phyloP scores from a whole-genome alignment of 495 filamentous ascomycete genomes.

The Penicillium fimorum region DNA sequence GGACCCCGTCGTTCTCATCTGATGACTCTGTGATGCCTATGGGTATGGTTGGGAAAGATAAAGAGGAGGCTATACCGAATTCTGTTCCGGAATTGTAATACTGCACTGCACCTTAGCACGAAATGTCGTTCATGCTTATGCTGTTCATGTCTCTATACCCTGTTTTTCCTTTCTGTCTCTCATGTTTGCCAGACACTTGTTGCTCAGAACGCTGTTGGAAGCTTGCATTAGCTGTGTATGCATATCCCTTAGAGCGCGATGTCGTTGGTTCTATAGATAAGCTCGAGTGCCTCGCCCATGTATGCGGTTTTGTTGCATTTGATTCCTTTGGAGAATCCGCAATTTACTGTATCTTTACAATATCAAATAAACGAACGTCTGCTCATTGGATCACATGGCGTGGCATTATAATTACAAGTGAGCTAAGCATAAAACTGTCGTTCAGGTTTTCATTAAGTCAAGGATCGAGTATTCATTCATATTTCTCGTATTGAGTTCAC shows the following conservation, averaged over 20 bases:
- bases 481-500: constrained; percentile 19
- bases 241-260: not conserved
- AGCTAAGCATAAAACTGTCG: not conserved
- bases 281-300: not conserved
- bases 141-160: constrained; percentile 12
- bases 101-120: constrained; percentile 6
- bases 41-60: constrained; percentile 27
- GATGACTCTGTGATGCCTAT: constrained; percentile 35
- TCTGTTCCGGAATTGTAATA: constrained; percentile 19
- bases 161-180: not conserved
- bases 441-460: not conserved
- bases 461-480: constrained; percentile 19
- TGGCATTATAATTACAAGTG: not conserved
- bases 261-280: not conserved
- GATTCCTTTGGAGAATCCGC: not conserved
- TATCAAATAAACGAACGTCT: not conserved
- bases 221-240: constrained; percentile 5
- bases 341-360: not conserved
- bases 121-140: not conserved
- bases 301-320: not conserved
- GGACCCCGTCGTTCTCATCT: constrained; percentile 38
- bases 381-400: not conserved
- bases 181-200: not conserved
- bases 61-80: constrained; percentile 24
- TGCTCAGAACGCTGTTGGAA: not conserved